Evolutionary conservation across 352 stramenopile species (phyloP).

Genomic region (Pseudoperonospora humuli): DNA sequence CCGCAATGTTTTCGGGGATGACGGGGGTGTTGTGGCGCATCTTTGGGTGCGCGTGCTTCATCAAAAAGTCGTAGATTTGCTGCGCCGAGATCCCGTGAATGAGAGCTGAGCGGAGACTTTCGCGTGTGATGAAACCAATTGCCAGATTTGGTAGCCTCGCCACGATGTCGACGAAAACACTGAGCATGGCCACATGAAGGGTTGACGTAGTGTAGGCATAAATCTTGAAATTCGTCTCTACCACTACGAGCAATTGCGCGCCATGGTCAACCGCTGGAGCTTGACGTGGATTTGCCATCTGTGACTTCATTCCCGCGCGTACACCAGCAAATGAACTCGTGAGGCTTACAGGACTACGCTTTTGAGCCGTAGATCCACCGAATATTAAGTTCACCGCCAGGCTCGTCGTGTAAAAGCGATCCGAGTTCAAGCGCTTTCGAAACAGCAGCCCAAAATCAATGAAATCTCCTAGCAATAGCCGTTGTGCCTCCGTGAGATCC

Average conservation of each 20-base stretch:
- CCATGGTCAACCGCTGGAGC: conserved; percentile 28
- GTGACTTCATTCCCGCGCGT: conserved; percentile 34
- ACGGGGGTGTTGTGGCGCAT: conserved; percentile 63
- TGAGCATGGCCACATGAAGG: conserved; percentile 89
- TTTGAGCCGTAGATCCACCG: conserved; percentile 59
- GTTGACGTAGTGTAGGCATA: conserved; percentile 87
- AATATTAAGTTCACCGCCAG: conserved; percentile 88
- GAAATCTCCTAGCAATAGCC: conserved; percentile 74
- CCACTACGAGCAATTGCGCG: conserved; percentile 57
- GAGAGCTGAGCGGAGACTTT: conserved; percentile 83
- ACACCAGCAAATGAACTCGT: conserved; percentile 40
- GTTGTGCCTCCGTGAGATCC: conserved; percentile 69
- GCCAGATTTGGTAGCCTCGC: conserved; percentile 85
- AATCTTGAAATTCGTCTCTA: conserved; percentile 91
- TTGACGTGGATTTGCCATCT: conserved; percentile 28
- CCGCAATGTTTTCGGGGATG: conserved; percentile 85
- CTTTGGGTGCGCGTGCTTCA: conserved; percentile 81
- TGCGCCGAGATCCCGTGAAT: conserved; percentile 87
- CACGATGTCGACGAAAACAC: conserved; percentile 87
- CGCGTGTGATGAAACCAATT: conserved; percentile 75
- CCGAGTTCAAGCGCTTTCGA: conserved; percentile 39
- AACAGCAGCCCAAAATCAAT: conserved; percentile 85
- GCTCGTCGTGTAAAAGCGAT: conserved; percentile 86
- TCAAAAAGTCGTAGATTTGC: conserved; percentile 84
- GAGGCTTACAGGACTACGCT: conserved; percentile 39